Evolutionary conservation across 2,329 filamentous ascomycete species (phyloP).

Genomic region (Fusarium azukiicola): DNA sequence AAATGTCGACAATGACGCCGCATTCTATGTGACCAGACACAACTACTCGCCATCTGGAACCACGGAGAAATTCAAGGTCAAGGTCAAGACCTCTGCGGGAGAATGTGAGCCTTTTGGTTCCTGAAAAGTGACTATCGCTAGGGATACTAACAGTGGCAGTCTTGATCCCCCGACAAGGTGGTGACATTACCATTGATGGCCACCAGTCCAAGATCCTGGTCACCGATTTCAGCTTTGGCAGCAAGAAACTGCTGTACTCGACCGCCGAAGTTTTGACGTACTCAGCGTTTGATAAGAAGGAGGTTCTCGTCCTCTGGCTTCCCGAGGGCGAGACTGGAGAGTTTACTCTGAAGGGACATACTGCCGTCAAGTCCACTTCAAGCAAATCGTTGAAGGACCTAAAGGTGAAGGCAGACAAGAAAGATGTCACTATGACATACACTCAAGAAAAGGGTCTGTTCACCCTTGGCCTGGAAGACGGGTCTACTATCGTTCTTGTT

Average conservation of each 20-base stretch:
- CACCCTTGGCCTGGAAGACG: slow-evolving; percentile 69
- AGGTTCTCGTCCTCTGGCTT: slow-evolving; percentile 74
- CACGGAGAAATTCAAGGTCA: slow-evolving; percentile 74
- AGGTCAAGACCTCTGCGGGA: slow-evolving; percentile 77
- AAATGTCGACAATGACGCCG: slow-evolving; percentile 77
- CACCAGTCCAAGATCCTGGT: slow-evolving; percentile 82
- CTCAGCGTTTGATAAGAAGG: slow-evolving; percentile 68
- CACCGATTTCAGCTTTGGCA: slow-evolving; percentile 78
- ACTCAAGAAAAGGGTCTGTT: slow-evolving; percentile 72
- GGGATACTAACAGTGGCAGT: slow-evolving; percentile 50
- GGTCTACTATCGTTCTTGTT: slow-evolving; percentile 72
- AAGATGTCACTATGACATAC: slow-evolving; percentile 69
- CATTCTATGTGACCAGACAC: slow-evolving; percentile 80
- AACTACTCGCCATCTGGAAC: slow-evolving; percentile 73
- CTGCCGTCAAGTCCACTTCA: slow-evolving; percentile 28
- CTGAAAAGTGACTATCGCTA: neutral
- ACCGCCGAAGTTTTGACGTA: slow-evolving; percentile 77
- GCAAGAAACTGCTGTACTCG: slow-evolving; percentile 73
- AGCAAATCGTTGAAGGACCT: slow-evolving; percentile 62
- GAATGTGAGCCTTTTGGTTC: slow-evolving; percentile 40
- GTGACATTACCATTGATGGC: slow-evolving; percentile 75
- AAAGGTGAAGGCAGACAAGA: slow-evolving; percentile 64
- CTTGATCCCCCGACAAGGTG: slow-evolving; percentile 73
- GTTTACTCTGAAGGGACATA: slow-evolving; percentile 68
- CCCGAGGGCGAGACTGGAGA: slow-evolving; percentile 76